Evolutionary conservation across 257 asterid genomes (phyloP).

Genomic region (Handroanthus guayacan): DNA sequence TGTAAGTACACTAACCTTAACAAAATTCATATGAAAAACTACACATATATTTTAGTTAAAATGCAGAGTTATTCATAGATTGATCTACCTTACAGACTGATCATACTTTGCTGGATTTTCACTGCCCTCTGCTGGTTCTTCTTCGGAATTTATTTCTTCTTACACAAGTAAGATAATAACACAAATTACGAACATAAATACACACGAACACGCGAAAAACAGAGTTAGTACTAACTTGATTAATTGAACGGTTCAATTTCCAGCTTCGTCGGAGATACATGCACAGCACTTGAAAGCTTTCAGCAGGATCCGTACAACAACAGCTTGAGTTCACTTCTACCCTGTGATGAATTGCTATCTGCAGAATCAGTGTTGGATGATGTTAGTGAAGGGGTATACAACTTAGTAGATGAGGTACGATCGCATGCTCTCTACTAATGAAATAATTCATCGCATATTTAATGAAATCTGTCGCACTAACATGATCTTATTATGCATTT

Average conservation of each 20-base stretch:
- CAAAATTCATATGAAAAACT: not conserved
- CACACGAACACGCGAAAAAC: not conserved
- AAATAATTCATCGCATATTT: too few species aligned
- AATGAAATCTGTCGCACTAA: too few species aligned
- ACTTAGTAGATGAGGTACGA: slow-evolving; percentile 61
- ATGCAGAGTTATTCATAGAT: slow-evolving; percentile 24
- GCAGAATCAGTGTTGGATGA: slow-evolving; percentile 57
- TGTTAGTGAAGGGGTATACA: slow-evolving; percentile 62
- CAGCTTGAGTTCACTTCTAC: slow-evolving; percentile 82
- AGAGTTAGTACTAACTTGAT: slow-evolving; percentile 13
- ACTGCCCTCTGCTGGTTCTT: slow-evolving; percentile 68
- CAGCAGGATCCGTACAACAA: slow-evolving; percentile 79
- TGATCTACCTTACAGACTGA: slow-evolving; percentile 49
- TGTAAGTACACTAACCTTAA: slow-evolving; percentile 36
- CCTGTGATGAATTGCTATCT: slow-evolving; percentile 74
- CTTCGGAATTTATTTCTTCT: slow-evolving; percentile 71
- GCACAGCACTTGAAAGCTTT: slow-evolving; percentile 77
- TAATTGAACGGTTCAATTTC: not conserved
- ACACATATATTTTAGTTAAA: slow-evolving; percentile 5
- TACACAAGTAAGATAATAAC: slow-evolving; percentile 54
- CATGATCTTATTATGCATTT: too few species aligned
- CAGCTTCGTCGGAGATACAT: slow-evolving; percentile 81
- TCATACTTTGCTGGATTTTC: slow-evolving; percentile 66
- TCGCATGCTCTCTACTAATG: too few species aligned
- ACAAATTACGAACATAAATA: not conserved